Conservation (phyloP, 2,329 filamentous ascomycete genomes). For the Ophiostoma ulmi region DNA sequence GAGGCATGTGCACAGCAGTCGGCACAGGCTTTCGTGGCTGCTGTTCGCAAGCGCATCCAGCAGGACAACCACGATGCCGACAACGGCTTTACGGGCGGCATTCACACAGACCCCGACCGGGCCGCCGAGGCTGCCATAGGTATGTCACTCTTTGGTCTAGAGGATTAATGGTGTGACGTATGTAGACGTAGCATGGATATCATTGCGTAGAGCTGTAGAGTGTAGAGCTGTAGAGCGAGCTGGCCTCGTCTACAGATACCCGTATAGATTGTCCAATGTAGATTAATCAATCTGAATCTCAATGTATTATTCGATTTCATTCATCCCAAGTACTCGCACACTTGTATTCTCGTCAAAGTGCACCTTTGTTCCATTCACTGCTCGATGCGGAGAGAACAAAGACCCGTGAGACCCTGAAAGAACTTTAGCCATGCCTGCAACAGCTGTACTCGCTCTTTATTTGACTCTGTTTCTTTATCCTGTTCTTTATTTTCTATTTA, state of each 20-base stretch:
- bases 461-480: too few relatives aligned
- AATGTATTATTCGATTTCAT: too few relatives aligned
- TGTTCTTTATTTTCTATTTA: too few relatives aligned
- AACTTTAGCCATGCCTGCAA: too few relatives aligned
- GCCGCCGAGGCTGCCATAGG: constrained; percentile 1
- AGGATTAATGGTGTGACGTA: background rate
- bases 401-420: background rate
- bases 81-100: background rate
- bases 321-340: too few relatives aligned
- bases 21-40: background rate
- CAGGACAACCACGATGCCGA: background rate
- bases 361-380: background rate
- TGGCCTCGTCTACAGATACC: too few relatives aligned
- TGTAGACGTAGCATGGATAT: background rate
- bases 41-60: constrained; percentile 6
- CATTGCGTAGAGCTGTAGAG: background rate
- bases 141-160: background rate
- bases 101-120: background rate
- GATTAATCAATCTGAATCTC: too few relatives aligned
- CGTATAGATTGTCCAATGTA: too few relatives aligned
- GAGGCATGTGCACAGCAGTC: background rate
- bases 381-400: background rate
- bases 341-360: too few relatives aligned
- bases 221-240: background rate
- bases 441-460: too few relatives aligned